Conservation (phyloP, 2,329 filamentous ascomycete genomes). For the Colletotrichum gloeosporioides region DNA sequence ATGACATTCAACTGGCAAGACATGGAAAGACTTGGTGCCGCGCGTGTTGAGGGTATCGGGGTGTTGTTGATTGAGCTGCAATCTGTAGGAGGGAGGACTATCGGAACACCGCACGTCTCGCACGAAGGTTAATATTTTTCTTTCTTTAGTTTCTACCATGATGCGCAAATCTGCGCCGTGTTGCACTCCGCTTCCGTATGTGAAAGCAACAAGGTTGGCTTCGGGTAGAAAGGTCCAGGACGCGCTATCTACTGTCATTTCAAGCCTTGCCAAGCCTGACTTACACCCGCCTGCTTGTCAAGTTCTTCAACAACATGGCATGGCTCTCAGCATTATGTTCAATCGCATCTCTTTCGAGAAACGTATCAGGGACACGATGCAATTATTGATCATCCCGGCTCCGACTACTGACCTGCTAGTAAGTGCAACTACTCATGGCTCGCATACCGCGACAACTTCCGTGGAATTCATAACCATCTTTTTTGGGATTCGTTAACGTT, state of each 20-base stretch:
- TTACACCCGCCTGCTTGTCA: background rate
- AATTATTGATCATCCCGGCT: background rate
- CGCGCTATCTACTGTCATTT: background rate
- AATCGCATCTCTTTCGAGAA: background rate
- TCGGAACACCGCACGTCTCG: background rate
- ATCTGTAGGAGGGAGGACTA: background rate
- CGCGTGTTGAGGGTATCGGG: background rate
- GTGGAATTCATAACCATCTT: background rate
- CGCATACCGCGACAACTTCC: background rate
- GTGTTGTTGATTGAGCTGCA: background rate
- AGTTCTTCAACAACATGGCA: background rate
- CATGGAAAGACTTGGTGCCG: background rate
- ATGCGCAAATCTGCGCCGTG: background rate
- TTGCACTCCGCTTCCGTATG: background rate
- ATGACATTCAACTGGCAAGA: background rate
- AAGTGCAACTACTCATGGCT: background rate
- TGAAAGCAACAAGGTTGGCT: background rate
- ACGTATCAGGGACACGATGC: fast-evolving
- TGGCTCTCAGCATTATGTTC: background rate
- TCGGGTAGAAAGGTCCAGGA: background rate
- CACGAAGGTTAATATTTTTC: background rate
- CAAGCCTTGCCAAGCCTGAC: background rate
- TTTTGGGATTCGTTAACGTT: background rate
- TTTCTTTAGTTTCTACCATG: background rate
- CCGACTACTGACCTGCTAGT: background rate